A percentile compares a stretch with the other conserved stretches of the same genome.
phyloP scores from a whole-genome alignment of 306 rosid genomes.

The Fragaria nilgerrensis region DNA sequence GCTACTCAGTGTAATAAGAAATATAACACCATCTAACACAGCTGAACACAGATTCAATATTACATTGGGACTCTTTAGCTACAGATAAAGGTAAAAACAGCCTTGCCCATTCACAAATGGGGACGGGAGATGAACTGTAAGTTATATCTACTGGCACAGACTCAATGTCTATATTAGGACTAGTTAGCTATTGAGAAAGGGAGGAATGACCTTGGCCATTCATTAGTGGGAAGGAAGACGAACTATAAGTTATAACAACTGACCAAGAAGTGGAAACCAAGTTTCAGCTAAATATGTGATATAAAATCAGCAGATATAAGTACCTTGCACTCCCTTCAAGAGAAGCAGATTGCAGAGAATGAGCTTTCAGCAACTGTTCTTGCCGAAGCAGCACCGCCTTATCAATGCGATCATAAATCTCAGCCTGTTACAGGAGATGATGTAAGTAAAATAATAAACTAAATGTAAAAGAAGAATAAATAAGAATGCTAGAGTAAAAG shows the following conservation, averaged over 20 bases:
- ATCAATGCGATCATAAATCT: slow-evolving; percentile 85
- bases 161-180: slow-evolving; percentile 34
- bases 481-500: not conserved
- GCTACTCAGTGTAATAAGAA: slow-evolving; percentile 84
- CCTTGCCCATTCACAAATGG: slow-evolving; percentile 20
- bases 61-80: slow-evolving; percentile 27
- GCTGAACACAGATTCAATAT: slow-evolving; percentile 47
- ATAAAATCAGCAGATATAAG: slow-evolving; percentile 20
- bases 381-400: slow-evolving; percentile 83
- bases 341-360: slow-evolving; percentile 74
- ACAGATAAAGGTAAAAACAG: slow-evolving; percentile 23
- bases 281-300: slow-evolving; percentile 19
- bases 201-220: slow-evolving; percentile 22
- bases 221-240: slow-evolving; percentile 23
- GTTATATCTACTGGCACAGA: slow-evolving; percentile 32
- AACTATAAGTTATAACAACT: slow-evolving; percentile 20
- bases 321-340: slow-evolving; percentile 92
- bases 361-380: slow-evolving; percentile 88
- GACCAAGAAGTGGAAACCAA: slow-evolving; percentile 18
- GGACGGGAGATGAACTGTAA: slow-evolving; percentile 20
- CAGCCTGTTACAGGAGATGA: slow-evolving; percentile 44
- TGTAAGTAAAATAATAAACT: slow-evolving; percentile 15
- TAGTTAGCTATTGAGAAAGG: slow-evolving; percentile 22
- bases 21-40: slow-evolving; percentile 61
- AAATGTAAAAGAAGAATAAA: not conserved